Conservation (phyloP, 306 rosid genomes). For the Adenanthera pavonina region DNA sequence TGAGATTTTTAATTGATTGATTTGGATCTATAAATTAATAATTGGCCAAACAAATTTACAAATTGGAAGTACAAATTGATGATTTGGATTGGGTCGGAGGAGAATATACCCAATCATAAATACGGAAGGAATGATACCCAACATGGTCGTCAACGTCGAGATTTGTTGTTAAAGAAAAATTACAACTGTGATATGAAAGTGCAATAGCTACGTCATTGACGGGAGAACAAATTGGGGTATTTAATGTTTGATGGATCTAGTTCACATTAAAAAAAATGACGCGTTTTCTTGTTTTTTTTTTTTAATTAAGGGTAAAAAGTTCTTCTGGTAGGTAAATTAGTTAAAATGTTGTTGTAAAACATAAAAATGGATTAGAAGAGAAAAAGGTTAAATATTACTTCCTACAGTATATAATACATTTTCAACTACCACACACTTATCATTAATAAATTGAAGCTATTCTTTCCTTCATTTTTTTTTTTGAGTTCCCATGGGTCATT, state of each 20-base stretch:
- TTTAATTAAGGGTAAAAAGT: neutral
- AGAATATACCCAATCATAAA: neutral
- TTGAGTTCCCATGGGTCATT: too few relatives aligned
- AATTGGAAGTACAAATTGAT: neutral
- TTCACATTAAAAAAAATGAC: neutral
- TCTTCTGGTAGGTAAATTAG: slow-evolving; percentile 15
- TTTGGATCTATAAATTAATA: neutral
- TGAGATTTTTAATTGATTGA: neutral
- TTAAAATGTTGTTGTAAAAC: neutral
- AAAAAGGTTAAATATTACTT: neutral
- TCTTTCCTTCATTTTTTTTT: too few relatives aligned
- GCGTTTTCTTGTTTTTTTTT: neutral
- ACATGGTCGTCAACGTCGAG: neutral
- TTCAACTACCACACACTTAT: too few relatives aligned
- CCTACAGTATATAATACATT: too few relatives aligned
- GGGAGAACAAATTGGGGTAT: neutral
- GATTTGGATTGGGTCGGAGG: neutral
- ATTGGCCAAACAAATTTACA: neutral
- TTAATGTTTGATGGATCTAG: neutral
- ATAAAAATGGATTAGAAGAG: neutral
- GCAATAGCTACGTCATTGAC: neutral
- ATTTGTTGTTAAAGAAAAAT: neutral
- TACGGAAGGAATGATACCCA: neutral
- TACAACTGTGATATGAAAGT: neutral
- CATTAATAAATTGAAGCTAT: too few relatives aligned